Conservation (phyloP, 2,329 filamentous ascomycete species). For the Cladosporium sp. region DNA sequence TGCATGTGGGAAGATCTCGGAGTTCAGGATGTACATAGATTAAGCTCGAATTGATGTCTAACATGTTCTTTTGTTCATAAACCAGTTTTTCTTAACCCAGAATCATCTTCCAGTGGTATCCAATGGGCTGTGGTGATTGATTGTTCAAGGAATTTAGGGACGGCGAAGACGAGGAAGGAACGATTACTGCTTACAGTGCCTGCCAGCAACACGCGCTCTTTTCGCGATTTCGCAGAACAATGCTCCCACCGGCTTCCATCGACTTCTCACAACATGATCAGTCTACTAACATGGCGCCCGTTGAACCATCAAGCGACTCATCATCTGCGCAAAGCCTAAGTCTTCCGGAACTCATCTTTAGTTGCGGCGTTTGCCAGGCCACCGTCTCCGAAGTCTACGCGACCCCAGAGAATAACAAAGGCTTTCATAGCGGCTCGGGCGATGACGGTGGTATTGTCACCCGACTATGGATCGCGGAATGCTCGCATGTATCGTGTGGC, state of each 20-base stretch:
- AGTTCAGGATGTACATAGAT: constrained; percentile 12
- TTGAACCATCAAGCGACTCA: neutral
- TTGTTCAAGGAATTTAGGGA: neutral
- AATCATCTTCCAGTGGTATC: neutral
- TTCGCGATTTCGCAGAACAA: neutral
- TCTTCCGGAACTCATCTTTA: constrained; percentile 42
- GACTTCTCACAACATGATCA: constrained; percentile 14
- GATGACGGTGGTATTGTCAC: constrained; percentile 38
- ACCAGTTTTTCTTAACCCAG: neutral
- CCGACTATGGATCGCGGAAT: constrained; percentile 45
- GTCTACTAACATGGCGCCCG: neutral
- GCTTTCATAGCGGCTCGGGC: constrained; percentile 27
- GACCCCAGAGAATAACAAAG: constrained; percentile 32
- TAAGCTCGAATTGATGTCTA: constrained; percentile 9
- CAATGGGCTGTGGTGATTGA: neutral
- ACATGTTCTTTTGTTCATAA: constrained; percentile 17
- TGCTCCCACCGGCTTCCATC: neutral
- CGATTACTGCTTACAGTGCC: constrained; percentile 3
- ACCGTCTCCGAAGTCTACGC: constrained; percentile 44
- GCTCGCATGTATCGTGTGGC: constrained; percentile 47
- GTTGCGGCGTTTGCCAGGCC: constrained; percentile 45
- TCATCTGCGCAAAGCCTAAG: constrained; percentile 11
- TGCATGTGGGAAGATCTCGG: neutral
- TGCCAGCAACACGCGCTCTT: neutral
- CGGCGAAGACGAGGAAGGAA: constrained; percentile 2